Evolutionary conservation across 495 filamentous ascomycete genomes (phyloP), one percentile per base, ranked within the genome.

Genomic region (Cudoniella acicularis): DNA sequence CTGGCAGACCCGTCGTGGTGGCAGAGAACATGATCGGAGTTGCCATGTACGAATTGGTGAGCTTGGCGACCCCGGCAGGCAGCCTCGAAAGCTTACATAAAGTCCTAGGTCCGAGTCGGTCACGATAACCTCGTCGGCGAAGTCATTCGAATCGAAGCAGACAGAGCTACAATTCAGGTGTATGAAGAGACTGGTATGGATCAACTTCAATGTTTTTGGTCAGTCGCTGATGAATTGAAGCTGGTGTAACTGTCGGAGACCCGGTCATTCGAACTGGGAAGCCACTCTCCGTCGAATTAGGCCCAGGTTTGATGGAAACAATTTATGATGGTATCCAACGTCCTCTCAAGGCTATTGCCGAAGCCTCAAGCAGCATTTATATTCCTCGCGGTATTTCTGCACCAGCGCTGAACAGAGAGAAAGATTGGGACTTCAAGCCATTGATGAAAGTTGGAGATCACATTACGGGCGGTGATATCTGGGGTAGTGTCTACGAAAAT

Each of bases 301-400:
- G 94, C 24, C 94, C 94, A 62, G 94, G 95, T 67, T 75, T 99
- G 75, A 90, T 98, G 85, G 92, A 98, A 77, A 98, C 95, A 52
- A 98, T 98, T 71, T 98, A 98, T 78, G 95, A 99, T 70, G 94
- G 94, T 70, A 98, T 99, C 66, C 94, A 99, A 72, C 89, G 94
- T 60, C 94, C 94, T 56, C 84, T 99, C 63, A 87, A 85, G 69
- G 84, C 82, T 56, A 99, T 99, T 67, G 79, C 87, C 56, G 77
- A 86, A 48, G 73, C 84, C 50, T 85, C 89, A 13, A 75, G 89
- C 60, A 87, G 90, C 70, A 98, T 98, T 72, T 98, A 98, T 68
- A 99, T 99, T 62, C 94, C 94, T 60, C 89, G 95, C 64, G 94
- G 94, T 71, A 93, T 98, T 67, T 70, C 85, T n/a, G 87, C 89